phyloP scores from a whole-genome alignment of 495 filamentous ascomycete species.

The Pyronema omphalodes region DNA sequence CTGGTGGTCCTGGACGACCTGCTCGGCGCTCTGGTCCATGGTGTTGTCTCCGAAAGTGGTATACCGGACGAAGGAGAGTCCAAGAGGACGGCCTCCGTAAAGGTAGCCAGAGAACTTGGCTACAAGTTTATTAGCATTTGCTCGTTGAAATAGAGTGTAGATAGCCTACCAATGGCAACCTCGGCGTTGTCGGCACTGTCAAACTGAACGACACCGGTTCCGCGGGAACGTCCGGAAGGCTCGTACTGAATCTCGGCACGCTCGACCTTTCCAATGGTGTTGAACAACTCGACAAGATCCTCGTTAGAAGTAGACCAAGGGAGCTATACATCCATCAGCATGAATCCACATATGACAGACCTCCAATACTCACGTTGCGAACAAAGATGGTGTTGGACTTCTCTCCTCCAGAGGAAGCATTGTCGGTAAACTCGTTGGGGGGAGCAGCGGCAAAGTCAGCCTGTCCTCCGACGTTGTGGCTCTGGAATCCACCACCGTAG shows the following conservation, averaged over 20 bases:
- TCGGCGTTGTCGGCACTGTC: slow-evolving; percentile 68
- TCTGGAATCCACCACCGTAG: slow-evolving; percentile 29
- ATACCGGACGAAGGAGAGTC: slow-evolving; percentile 84
- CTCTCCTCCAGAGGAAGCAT: slow-evolving; percentile 73
- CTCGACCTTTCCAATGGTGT: slow-evolving; percentile 92
- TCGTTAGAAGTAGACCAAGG: slow-evolving; percentile 99
- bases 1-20: slow-evolving; percentile 79
- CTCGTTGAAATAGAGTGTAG: neutral
- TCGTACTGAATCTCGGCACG: slow-evolving; percentile 98
- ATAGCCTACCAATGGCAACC: slow-evolving; percentile 56
- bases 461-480: slow-evolving; percentile 28
- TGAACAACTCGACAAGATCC: slow-evolving; percentile 87
- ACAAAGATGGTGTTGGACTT: slow-evolving; percentile 75
- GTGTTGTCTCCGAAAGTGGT: slow-evolving; percentile 47
- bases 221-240: slow-evolving; percentile 82
- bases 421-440: slow-evolving; percentile 95
- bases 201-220: slow-evolving; percentile 89
- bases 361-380: slow-evolving; percentile 61
- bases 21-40: slow-evolving; percentile 62
- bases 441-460: slow-evolving; percentile 32
- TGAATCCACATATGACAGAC: neutral
- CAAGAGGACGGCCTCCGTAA: slow-evolving; percentile 87
- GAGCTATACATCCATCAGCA: slow-evolving; percentile 37
- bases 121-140: slow-evolving; percentile 15
- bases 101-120: slow-evolving; percentile 95